Evolutionary conservation across 257 asterid genomes (phyloP).

Genomic region (Thymus mandschuricus): DNA sequence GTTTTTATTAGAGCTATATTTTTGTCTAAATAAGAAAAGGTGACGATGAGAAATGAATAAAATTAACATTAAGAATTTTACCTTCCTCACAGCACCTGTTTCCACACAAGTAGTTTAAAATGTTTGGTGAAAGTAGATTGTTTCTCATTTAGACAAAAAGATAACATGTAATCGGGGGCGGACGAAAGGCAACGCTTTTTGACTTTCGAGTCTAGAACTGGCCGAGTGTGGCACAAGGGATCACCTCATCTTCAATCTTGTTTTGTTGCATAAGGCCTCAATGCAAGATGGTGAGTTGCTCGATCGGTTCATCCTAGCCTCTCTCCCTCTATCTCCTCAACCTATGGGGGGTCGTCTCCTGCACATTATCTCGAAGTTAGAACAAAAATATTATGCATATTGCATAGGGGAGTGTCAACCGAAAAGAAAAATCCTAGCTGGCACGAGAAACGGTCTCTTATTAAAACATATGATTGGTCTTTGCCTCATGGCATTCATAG

Average conservation of each 20-base stretch:
- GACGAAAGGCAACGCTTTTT: constrained; percentile 17
- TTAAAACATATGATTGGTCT: neutral
- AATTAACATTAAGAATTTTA: constrained; percentile 13
- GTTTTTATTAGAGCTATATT: too few relatives aligned
- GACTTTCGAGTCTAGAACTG: constrained; percentile 22
- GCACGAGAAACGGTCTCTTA: neutral
- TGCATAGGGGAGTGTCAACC: neutral
- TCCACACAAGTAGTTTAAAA: constrained; percentile 5
- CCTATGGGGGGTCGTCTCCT: constrained; percentile 54
- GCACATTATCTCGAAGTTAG: constrained; percentile 15
- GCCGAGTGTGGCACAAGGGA: constrained; percentile 16
- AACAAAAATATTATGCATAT: constrained; percentile 5
- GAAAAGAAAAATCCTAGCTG: neutral
- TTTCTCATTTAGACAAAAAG: constrained; percentile 31
- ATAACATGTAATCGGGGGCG: constrained; percentile 7
- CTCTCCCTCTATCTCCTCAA: constrained; percentile 36
- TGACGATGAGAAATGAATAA: constrained; percentile 23
- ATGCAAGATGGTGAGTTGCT: constrained; percentile 27
- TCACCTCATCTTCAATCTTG: constrained; percentile 17
- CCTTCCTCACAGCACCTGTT: constrained; percentile 18
- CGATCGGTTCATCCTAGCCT: constrained; percentile 26
- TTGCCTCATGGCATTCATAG: constrained; percentile 5
- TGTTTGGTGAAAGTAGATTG: constrained; percentile 22
- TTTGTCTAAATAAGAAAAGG: too few relatives aligned
- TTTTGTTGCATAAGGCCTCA: constrained; percentile 16